Conservation (phyloP, 306 rosid species). For the Quercus aquifolioides region DNA sequence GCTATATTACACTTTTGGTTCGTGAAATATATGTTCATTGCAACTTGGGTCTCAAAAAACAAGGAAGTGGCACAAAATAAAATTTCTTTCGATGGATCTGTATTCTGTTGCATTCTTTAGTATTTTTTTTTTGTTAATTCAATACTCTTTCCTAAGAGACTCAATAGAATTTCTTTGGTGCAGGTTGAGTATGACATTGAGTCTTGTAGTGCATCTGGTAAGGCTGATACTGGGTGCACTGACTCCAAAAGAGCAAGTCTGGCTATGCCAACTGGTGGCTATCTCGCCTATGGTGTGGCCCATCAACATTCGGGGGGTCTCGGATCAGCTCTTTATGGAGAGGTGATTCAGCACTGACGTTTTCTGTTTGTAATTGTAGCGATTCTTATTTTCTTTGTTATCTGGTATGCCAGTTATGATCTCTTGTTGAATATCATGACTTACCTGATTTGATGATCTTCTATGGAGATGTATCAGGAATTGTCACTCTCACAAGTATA, state of each 20-base stretch:
- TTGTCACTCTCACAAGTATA: not conserved
- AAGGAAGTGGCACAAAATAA: not conserved
- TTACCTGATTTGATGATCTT: not conserved
- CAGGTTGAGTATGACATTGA: constrained; percentile 61
- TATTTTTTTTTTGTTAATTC: not conserved
- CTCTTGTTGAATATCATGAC: not conserved
- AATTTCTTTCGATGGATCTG: not conserved
- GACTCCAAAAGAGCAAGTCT: constrained; percentile 35
- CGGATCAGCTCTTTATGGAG: constrained; percentile 63
- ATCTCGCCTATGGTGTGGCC: constrained; percentile 63
- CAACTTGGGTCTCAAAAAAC: not conserved
- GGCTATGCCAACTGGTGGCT: constrained; percentile 50
- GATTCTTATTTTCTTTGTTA: too few relatives aligned
- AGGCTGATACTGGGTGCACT: constrained; percentile 16
- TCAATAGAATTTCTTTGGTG: constrained; percentile 1
- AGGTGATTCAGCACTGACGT: constrained; percentile 32
- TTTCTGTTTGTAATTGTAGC: not conserved
- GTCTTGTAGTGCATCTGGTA: constrained; percentile 34
- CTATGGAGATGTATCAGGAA: not conserved
- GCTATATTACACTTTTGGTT: not conserved
- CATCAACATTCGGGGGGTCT: constrained; percentile 78
- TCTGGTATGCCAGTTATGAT: too few relatives aligned
- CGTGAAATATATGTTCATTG: not conserved
- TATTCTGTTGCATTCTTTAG: not conserved
- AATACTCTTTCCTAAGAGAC: not conserved